phyloP scores from a whole-genome alignment of 2,329 filamentous ascomycete genomes.

The Ceratocystis huliohia region DNA sequence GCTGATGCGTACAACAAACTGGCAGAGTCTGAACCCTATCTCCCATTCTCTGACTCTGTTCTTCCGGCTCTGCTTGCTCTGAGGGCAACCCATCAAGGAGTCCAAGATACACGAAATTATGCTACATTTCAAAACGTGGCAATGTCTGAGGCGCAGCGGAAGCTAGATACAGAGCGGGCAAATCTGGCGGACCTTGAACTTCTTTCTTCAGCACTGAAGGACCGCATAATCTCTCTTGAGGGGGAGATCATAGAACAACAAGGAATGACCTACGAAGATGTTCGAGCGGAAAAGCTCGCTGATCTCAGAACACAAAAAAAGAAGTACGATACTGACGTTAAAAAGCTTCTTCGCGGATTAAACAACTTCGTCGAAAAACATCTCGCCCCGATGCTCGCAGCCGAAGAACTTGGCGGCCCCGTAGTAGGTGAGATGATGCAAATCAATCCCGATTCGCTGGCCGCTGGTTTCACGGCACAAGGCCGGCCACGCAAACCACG shows the following conservation, averaged over 20 bases:
- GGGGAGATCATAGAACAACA: conserved; percentile 44
- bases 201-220: conserved; percentile 40
- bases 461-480: conserved; percentile 47
- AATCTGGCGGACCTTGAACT: conserved; percentile 43
- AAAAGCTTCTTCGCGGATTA: conserved; percentile 49
- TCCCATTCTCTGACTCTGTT: conserved; percentile 54
- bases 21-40: conserved; percentile 46
- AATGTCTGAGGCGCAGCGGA: conserved; percentile 34
- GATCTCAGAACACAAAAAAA: conserved; percentile 47
- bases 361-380: conserved; percentile 58
- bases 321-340: conserved; percentile 48
- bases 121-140: conserved; percentile 35
- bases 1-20: conserved; percentile 54
- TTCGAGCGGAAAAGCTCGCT: conserved; percentile 49
- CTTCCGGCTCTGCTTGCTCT: conserved; percentile 60
- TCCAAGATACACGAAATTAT: conserved; percentile 50
- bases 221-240: conserved; percentile 47
- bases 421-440: conserved; percentile 64
- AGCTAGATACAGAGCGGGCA: conserved; percentile 39
- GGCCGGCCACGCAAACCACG: conserved; percentile 43
- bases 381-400: conserved; percentile 63
- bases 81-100: conserved; percentile 51
- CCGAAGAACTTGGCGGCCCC: conserved; percentile 71
- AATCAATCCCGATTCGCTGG: conserved; percentile 46
- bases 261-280: conserved; percentile 46